Base-by-base conservation (phyloP, 2,329 filamentous ascomycete genomes). In the Monosporascus cannonballus region DNA sequence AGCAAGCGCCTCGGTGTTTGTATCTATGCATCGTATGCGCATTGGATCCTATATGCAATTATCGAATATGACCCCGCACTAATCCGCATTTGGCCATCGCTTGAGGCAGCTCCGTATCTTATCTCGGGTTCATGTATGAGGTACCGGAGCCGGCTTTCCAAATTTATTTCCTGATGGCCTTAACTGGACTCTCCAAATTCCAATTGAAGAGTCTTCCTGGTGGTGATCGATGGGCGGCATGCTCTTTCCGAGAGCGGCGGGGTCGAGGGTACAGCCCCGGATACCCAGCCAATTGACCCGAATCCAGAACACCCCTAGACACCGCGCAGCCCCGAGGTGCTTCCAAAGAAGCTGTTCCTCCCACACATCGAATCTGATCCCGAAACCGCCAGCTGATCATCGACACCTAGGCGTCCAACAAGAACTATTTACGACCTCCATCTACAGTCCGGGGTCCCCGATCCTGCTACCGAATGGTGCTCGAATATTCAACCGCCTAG, bases 401-500 rank as follows among this genome's bases (percentile, higher is more conserved):
- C 77, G 83, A 59, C 74, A 79, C 59, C 74, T 86, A 53, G 83
- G 77, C 47, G 60, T 80, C 49, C 76, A 83, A 54, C 89, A 94
- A 62, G 83, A 88, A 61, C 81, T 96, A 39, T 95, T 94, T 69
- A 89, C 84, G 38, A 89, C 82, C 15, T 91, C 89, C 1, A 69
- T 80, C 38, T 92, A 91, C 68, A 94, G 89, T 63, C 90, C 91
- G 3, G 90, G 90, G 1, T 94, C 90, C 17, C 90, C 90, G 3
- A 84, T 96, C 11, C 90, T 96, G 63, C 79, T 92, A 6, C 90
- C 90, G 22, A 86, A 90, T 65, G 91, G 91, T 58, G 80, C 90
- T 0, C 84, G 85, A 53, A 82, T 96, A 61, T 91, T 96, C 74
- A 92, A 94, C 66, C 87, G 89, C 51, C 81, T 96, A 22, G 83